Percentiles rank a stretch among this genome's conserved stretches.
phyloP scores from a whole-genome alignment of 768 basidiomycete species.

The Wakefieldia striispora region DNA sequence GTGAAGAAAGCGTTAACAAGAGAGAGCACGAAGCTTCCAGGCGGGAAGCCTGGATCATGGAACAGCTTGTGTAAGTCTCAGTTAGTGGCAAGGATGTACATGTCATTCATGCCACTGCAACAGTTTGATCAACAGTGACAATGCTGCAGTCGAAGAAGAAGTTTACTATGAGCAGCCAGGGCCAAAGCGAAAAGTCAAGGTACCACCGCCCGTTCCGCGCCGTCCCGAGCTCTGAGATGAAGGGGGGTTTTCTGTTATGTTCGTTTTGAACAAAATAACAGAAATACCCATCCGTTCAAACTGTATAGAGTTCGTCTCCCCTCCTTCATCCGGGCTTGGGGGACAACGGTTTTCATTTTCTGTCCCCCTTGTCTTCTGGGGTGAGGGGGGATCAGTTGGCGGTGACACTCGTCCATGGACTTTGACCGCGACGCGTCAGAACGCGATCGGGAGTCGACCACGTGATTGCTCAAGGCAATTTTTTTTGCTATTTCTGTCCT shows the following conservation, averaged over 20 bases:
- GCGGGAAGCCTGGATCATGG: slow-evolving; percentile 91
- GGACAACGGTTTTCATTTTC: slow-evolving; percentile 67
- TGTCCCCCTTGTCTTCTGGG: slow-evolving; percentile 68
- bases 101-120: slow-evolving; percentile 6
- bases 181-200: slow-evolving; percentile 82
- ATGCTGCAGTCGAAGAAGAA: slow-evolving; percentile 72
- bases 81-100: background rate
- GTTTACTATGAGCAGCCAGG: slow-evolving; percentile 70
- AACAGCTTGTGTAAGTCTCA: slow-evolving; percentile 75
- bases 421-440: slow-evolving; percentile 33
- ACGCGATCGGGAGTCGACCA: slow-evolving; percentile 21
- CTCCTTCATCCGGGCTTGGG: slow-evolving; percentile 92
- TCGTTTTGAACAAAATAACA: slow-evolving; percentile 28
- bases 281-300: slow-evolving; percentile 33
- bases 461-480: slow-evolving; percentile 34
- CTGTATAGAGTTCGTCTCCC: slow-evolving; percentile 74
- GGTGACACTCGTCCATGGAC: slow-evolving; percentile 20
- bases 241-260: slow-evolving; percentile 59
- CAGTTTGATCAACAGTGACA: slow-evolving; percentile 70
- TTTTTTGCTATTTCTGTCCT: slow-evolving; percentile 11
- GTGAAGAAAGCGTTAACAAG: slow-evolving; percentile 82
- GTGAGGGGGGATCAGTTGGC: slow-evolving; percentile 39
- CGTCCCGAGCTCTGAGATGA: slow-evolving; percentile 95
- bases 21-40: slow-evolving; percentile 85
- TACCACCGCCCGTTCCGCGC: slow-evolving; percentile 79